Evolutionary conservation across 1,284 basidiomycete genomes (phyloP).

Genomic region (Moesziomyces aphidis): DNA sequence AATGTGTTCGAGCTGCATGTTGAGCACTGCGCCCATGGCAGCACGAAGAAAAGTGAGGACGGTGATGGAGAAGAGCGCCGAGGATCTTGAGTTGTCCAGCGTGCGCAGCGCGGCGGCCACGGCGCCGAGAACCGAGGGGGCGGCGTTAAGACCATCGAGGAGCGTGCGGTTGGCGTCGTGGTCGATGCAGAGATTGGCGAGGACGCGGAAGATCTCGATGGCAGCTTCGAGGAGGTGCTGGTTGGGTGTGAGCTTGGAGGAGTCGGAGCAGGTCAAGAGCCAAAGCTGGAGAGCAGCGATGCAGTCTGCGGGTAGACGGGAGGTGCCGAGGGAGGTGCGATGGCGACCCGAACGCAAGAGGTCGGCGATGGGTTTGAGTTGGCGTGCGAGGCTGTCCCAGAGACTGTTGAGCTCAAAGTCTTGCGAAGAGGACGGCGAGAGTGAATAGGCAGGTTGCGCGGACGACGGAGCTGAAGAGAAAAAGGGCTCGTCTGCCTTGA

Average conservation of each 20-base stretch:
- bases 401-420: conserved; percentile 43
- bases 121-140: conserved; percentile 79
- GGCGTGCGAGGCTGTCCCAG: conserved; percentile 36
- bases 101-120: conserved; percentile 83
- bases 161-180: conserved; percentile 45
- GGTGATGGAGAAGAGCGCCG: conserved; percentile 40
- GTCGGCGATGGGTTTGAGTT: conserved; percentile 53
- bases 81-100: conserved; percentile 67
- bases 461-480: conserved; percentile 11
- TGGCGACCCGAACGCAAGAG: conserved; percentile 43
- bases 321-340: conserved; percentile 32
- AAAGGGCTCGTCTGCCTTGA: conserved; percentile 32
- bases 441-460: conserved; percentile 15
- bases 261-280: conserved; percentile 20
- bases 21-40: conserved; percentile 81
- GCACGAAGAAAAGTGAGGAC: conserved; percentile 78
- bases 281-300: conserved; percentile 41
- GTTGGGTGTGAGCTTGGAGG: conserved; percentile 21
- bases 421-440: conserved; percentile 34
- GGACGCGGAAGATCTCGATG: conserved; percentile 49
- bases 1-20: conserved; percentile 79
- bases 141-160: conserved; percentile 46
- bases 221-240: conserved; percentile 32
- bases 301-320: conserved; percentile 28
- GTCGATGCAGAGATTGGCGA: conserved; percentile 63